phyloP scores from a whole-genome alignment of 805 yeast genomes.

The Martiniozyma abietophila region DNA sequence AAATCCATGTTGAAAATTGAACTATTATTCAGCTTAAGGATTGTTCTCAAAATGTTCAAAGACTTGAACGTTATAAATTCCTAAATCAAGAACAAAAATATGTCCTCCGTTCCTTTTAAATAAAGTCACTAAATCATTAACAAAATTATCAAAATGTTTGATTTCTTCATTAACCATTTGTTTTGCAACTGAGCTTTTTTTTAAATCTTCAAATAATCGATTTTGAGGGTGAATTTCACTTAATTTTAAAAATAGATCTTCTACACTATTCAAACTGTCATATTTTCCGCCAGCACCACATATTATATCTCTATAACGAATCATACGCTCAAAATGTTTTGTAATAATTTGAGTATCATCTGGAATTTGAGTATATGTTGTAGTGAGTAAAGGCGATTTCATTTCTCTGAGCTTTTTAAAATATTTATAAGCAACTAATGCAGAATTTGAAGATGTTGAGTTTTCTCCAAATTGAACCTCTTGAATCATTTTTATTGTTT shows the following conservation, averaged over 20 bases:
- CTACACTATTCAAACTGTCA: constrained; percentile 31
- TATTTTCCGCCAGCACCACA: constrained; percentile 23
- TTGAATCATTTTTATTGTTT: constrained; percentile 1
- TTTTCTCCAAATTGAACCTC: constrained; percentile 20
- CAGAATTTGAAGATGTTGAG: constrained; percentile 22
- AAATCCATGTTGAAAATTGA: no score
- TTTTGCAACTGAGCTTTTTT: no score
- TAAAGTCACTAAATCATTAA: constrained; percentile 34
- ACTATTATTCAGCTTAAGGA: no score
- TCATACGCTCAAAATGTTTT: constrained; percentile 36
- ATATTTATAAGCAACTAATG: constrained; percentile 21
- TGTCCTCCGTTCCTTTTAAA: constrained; percentile 48
- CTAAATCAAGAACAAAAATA: constrained; percentile 47
- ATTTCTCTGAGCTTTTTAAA: constrained; percentile 12
- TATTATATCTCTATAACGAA: constrained; percentile 25
- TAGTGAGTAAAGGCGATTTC: constrained; percentile 11
- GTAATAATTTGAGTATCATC: constrained; percentile 45
- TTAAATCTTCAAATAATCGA: constrained; percentile 24
- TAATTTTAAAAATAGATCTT: constrained; percentile 30
- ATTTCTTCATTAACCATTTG: constrained; percentile 17
- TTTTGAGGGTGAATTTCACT: constrained; percentile 25
- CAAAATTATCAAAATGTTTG: constrained; percentile 26
- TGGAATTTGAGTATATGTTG: constrained; percentile 38
- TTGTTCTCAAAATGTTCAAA: constrained; percentile 38
- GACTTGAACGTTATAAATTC: constrained; percentile 39